Evolutionary conservation across 2,329 filamentous ascomycete species (phyloP).

Genomic region (Claviceps humidiphila): DNA sequence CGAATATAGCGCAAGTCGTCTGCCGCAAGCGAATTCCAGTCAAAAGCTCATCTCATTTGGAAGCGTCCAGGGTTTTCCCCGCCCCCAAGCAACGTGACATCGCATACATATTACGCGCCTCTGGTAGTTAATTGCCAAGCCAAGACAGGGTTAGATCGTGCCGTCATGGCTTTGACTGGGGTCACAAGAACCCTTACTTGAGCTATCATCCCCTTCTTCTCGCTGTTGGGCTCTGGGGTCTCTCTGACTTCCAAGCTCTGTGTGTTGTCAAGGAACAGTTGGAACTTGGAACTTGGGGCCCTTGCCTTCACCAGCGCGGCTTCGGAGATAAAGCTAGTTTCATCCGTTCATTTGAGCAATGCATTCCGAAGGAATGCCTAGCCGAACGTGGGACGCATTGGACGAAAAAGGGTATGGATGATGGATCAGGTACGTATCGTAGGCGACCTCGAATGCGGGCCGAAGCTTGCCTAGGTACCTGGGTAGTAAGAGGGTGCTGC

Average conservation of each 20-base stretch:
- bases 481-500: too few species aligned
- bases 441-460: neutral
- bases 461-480: neutral
- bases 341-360: neutral
- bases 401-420: neutral
- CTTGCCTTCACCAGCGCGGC: neutral
- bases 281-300: neutral
- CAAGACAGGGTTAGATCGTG: neutral
- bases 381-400: neutral
- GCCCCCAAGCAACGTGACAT: neutral
- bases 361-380: neutral
- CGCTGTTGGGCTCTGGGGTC: neutral
- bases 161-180: neutral
- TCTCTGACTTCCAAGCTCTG: neutral
- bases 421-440: neutral
- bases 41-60: neutral
- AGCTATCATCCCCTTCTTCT: neutral
- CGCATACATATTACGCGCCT: neutral
- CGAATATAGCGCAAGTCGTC: neutral
- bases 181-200: neutral
- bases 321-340: neutral
- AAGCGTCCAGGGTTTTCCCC: neutral
- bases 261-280: neutral
- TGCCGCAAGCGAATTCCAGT: neutral
- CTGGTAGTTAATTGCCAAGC: neutral